Percentiles rank a stretch among this genome's conserved stretches.
These are phyloP conservation scores for Clarireedia homoeocarpa DNA, from an alignment of 2,329 filamentous ascomycete genomes.

Conservation along the genomic window DNA sequence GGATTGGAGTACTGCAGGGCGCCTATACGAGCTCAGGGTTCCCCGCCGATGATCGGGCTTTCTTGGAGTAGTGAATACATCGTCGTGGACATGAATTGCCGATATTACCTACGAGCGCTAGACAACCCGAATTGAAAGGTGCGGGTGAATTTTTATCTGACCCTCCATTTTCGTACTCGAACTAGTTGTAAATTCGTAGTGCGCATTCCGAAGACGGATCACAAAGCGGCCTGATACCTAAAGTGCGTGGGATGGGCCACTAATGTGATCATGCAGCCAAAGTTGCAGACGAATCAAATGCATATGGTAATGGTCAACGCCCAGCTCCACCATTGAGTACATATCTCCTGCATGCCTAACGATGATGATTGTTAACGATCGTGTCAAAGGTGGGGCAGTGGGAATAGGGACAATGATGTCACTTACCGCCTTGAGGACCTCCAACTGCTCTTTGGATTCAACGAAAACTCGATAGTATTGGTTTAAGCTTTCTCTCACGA, in stretches of 20 bases:
- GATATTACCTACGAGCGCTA: too few relatives aligned
- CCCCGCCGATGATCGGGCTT: too few relatives aligned
- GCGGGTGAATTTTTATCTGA: too few relatives aligned
- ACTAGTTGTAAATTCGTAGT: too few relatives aligned
- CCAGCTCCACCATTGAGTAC: constrained; percentile 20
- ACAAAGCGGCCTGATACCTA: not conserved
- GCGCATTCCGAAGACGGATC: not conserved
- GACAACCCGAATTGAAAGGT: too few relatives aligned
- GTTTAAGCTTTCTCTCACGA: constrained; percentile 74
- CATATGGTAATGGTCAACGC: constrained; percentile 13
- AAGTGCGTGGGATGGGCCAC: not conserved
- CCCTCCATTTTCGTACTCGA: too few relatives aligned
- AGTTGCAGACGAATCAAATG: not conserved
- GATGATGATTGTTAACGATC: constrained; percentile 10
- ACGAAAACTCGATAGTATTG: constrained; percentile 84
- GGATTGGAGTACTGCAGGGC: not conserved
- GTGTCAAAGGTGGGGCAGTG: not conserved
- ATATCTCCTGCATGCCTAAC: constrained; percentile 27
- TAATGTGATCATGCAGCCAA: not conserved
- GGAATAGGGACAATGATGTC: constrained; percentile 6
- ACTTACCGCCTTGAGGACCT: constrained; percentile 55
- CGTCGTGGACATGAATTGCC: too few relatives aligned
- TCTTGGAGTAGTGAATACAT: too few relatives aligned
- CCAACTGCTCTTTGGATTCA: constrained; percentile 70
- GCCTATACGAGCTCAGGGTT: too few relatives aligned